phyloP scores from a whole-genome alignment of 345 rosid genomes.

The Geranium rotundifolium region DNA sequence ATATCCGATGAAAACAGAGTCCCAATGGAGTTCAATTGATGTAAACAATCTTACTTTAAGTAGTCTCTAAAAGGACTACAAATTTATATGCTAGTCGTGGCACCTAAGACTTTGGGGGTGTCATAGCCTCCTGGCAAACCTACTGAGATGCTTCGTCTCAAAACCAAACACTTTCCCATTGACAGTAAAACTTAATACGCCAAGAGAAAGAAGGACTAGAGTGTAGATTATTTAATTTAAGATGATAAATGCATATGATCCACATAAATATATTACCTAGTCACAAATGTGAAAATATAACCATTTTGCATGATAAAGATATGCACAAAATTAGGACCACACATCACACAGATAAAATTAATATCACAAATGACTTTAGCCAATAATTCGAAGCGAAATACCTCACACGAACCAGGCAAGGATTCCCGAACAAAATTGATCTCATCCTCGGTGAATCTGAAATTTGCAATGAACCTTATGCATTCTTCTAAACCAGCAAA shows the following conservation, averaged over 20 bases:
- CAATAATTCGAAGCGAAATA: conserved; percentile 8
- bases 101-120: neutral
- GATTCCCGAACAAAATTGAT: conserved; percentile 55
- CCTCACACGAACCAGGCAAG: conserved; percentile 76
- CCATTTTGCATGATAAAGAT: no score
- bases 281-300: no score
- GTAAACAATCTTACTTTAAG: no score
- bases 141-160: neutral
- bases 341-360: no score
- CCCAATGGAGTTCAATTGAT: no score
- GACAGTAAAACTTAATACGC: neutral
- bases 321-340: neutral
- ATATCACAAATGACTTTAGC: neutral
- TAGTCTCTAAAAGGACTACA: no score
- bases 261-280: no score
- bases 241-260: neutral
- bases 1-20: no score
- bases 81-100: no score
- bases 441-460: conserved; percentile 59
- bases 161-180: neutral
- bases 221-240: neutral
- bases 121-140: neutral
- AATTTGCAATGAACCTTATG: conserved; percentile 74
- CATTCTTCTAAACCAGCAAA: conserved; percentile 98
- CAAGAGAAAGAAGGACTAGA: neutral